A percentile compares a stretch with the other conserved stretches of the same genome.
Conservation (phyloP, 164 flowering plant genomes). For the Chimonanthus praecox region DNA sequence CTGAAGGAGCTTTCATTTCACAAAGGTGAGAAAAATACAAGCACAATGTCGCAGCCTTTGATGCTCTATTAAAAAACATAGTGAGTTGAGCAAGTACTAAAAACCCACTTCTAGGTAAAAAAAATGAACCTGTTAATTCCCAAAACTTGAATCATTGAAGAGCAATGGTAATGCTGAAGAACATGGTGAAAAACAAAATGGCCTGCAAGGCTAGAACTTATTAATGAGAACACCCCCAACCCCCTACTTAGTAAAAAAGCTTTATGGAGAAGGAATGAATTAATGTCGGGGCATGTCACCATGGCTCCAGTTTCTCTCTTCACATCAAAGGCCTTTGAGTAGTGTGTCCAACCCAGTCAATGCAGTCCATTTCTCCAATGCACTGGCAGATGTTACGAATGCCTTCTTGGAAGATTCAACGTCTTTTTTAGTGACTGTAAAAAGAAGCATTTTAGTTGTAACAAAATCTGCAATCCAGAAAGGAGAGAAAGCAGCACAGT, state of each 20-base stretch:
- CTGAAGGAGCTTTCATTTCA: background rate
- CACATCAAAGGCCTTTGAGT: constrained; percentile 18
- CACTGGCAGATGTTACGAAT: constrained; percentile 15
- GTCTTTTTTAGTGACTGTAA: constrained; percentile 14
- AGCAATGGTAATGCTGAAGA: background rate
- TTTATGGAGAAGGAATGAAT: background rate
- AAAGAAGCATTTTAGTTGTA: background rate
- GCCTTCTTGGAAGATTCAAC: constrained; percentile 15
- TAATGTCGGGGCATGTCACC: background rate
- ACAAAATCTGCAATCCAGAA: background rate
- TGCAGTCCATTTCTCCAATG: constrained; percentile 19
- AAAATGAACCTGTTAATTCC: background rate
- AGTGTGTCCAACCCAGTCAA: constrained; percentile 13
- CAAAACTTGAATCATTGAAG: background rate
- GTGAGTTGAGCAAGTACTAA: background rate
- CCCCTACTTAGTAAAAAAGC: background rate
- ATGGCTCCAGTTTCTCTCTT: background rate
- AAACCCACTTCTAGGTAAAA: background rate
- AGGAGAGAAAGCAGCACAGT: background rate
- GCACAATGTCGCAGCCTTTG: background rate
- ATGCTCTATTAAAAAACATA: background rate
- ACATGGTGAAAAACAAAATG: background rate
- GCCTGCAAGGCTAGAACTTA: background rate
- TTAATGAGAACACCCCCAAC: background rate
- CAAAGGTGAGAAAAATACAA: background rate